Evolutionary conservation across 1,139 yeast genomes (phyloP), one percentile per base, ranked within the genome.

Genomic region (Hyphopichia fennica): DNA sequence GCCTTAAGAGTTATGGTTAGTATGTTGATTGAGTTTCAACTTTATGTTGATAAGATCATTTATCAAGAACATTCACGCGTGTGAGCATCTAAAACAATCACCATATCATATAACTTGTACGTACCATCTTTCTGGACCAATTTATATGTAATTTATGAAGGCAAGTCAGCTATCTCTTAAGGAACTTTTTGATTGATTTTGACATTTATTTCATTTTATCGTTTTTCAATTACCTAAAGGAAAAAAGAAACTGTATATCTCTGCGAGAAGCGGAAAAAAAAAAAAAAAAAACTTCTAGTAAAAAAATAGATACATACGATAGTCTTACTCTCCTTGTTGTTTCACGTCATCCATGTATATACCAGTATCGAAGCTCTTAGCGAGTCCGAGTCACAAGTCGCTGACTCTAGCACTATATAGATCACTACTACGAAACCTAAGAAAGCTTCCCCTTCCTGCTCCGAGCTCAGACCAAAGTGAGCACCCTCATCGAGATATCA

Each of bases 341-440:
- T n/a, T n/a, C n/a, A n/a, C n/a, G n/a, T n/a, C n/a, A 28, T 28
- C 16, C 17, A 38, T 38, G 41, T 33, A 38, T 19, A 33, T 33
- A 14, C 33, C 37, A 8, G 10, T 34, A n/a, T 11, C 14, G 33
- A 18, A 33, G 16, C 37, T 38, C 27, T n/a, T 38, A 9, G 18
- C 16, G 17, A 33, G 33, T 19, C 17, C 28, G 20, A 14, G 8
- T 8, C 41, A 38, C 27, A 33, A 15, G 25, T 11, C 18, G 3
- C 41, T 34, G 41, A 25, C 30, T 3, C 34, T 47, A 23, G 44
- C 58, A 6, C 42, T 63, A 38, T 64, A 61, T 41, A 46, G 56
- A 42, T 41, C 45, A 8, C 45, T 65, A 15, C 41, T 64, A 22
- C 56, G 67, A 38, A 43, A 45, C 14, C 17, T 47, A 10, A 37